Evolutionary conservation across 768 basidiomycete genomes (phyloP).

Genomic region (Crucibulum laeve): DNA sequence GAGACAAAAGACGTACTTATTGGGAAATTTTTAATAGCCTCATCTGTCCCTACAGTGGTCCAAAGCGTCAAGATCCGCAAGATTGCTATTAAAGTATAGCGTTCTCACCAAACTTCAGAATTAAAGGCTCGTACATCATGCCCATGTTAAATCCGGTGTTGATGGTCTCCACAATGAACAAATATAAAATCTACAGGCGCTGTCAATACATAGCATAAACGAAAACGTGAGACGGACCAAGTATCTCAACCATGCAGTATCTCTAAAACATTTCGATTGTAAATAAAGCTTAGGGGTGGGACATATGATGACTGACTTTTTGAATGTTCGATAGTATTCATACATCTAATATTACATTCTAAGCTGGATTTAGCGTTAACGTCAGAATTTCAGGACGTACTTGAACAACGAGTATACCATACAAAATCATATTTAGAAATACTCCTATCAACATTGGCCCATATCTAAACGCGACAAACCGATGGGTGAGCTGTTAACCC

Average conservation of each 20-base stretch:
- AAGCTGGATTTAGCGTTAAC: not conserved
- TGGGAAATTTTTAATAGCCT: constrained; percentile 6
- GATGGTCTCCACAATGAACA: constrained; percentile 18
- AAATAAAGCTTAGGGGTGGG: not conserved
- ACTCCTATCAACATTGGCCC: constrained; percentile 12
- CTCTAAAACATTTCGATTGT: constrained; percentile 3
- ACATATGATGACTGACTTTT: constrained; percentile 7
- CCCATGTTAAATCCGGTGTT: constrained; percentile 15
- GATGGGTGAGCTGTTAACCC: not conserved
- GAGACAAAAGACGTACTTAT: constrained; percentile 1
- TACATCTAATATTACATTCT: constrained; percentile 9
- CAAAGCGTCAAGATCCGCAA: not conserved
- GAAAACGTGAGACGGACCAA: constrained; percentile 6
- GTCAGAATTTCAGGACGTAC: not conserved
- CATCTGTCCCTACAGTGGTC: constrained; percentile 1
- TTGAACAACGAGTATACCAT: constrained; percentile 4
- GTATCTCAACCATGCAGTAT: constrained; percentile 9
- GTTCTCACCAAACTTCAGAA: constrained; percentile 13
- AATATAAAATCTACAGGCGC: constrained; percentile 14
- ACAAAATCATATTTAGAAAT: constrained; percentile 5
- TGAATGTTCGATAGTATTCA: constrained; percentile 12
- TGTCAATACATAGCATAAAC: not conserved
- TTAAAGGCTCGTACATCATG: constrained; percentile 18
- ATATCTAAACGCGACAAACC: constrained; percentile 3
- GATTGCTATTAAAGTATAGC: not conserved